Evolutionary conservation across 1,284 basidiomycete species (phyloP).

Genomic region (Sutorius eximius): DNA sequence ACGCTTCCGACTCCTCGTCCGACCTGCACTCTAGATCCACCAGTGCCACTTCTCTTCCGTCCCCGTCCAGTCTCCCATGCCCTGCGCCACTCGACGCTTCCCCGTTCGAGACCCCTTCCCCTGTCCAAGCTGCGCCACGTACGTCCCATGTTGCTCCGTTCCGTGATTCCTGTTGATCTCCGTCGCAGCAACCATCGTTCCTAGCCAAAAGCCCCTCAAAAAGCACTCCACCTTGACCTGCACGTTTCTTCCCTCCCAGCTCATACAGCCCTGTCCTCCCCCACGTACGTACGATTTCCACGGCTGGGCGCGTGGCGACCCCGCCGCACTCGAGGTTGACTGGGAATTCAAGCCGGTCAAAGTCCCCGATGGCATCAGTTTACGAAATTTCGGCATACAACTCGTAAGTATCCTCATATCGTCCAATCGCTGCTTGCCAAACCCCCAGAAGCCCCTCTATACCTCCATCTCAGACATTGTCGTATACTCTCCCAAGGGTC

Average conservation of each 20-base stretch:
- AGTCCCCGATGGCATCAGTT: conserved; percentile 73
- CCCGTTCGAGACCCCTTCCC: conserved; percentile 2
- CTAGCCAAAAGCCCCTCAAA: conserved; percentile 10
- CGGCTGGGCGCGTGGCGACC: conserved; percentile 20
- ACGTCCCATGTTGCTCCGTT: neutral
- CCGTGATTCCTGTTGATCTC: conserved; percentile 1
- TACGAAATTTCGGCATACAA: conserved; percentile 82
- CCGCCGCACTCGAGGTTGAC: conserved; percentile 33
- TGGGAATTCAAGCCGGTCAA: conserved; percentile 65
- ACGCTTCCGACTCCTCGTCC: conserved; percentile 26
- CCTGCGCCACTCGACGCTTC: conserved; percentile 1
- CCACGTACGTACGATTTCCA: conserved; percentile 24
- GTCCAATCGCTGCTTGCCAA: neutral
- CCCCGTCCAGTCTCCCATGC: conserved; percentile 19
- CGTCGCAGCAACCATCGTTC: conserved; percentile 11
- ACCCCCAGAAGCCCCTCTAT: conserved; percentile 49
- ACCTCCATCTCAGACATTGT: conserved; percentile 65
- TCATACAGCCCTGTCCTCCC: conserved; percentile 34
- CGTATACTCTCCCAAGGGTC: conserved; percentile 53
- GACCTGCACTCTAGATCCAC: conserved; percentile 31
- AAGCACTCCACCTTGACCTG: conserved; percentile 47
- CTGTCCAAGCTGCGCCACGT: conserved; percentile 7
- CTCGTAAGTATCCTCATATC: conserved; percentile 53
- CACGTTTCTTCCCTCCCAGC: conserved; percentile 49
- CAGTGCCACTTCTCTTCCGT: conserved; percentile 32